phyloP scores from a whole-genome alignment of 768 basidiomycete genomes.

The Flagelloscypha sp. region DNA sequence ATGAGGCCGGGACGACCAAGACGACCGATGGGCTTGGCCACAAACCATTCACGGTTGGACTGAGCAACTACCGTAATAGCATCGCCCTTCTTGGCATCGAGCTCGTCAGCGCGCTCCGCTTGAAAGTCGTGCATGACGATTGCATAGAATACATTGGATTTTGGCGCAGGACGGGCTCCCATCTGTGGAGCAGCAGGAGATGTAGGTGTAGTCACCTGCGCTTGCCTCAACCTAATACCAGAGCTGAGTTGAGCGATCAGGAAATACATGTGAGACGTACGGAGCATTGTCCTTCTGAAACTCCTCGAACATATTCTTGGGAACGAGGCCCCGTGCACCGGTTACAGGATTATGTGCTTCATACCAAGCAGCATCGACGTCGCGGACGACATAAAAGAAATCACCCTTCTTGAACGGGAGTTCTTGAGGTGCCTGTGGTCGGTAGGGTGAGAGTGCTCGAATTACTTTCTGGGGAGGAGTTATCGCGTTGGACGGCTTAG shows the following conservation, averaged over 20 bases:
- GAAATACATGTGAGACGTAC: conserved; percentile 33
- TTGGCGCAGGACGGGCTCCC: conserved; percentile 10
- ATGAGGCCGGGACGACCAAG: conserved; percentile 95
- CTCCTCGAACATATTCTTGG: conserved; percentile 82
- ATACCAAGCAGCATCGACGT: conserved; percentile 69
- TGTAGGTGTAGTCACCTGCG: conserved; percentile 32
- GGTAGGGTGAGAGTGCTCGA: conserved; percentile 63
- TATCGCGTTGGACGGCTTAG: conserved; percentile 62
- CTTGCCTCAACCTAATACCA: no score
- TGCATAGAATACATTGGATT: conserved; percentile 71
- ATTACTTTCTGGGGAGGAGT: conserved; percentile 93
- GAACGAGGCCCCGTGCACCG: conserved; percentile 86
- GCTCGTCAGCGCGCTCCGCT: conserved; percentile 94
- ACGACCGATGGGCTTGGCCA: conserved; percentile 94
- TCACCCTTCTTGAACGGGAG: conserved; percentile 90
- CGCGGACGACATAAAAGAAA: conserved; percentile 92
- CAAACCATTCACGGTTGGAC: conserved; percentile 99
- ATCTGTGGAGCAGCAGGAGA: conserved; percentile 29
- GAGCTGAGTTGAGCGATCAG: conserved; percentile 7
- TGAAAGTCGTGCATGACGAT: conserved; percentile 91
- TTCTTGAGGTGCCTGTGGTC: conserved; percentile 70
- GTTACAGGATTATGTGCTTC: conserved; percentile 93
- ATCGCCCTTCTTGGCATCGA: conserved; percentile 91
- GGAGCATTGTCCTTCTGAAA: conserved; percentile 64
- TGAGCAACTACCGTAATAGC: conserved; percentile 96